These are phyloP conservation scores for Linderniella brevidens DNA, from an alignment of 257 asterid genomes.

Conservation along the genomic window DNA sequence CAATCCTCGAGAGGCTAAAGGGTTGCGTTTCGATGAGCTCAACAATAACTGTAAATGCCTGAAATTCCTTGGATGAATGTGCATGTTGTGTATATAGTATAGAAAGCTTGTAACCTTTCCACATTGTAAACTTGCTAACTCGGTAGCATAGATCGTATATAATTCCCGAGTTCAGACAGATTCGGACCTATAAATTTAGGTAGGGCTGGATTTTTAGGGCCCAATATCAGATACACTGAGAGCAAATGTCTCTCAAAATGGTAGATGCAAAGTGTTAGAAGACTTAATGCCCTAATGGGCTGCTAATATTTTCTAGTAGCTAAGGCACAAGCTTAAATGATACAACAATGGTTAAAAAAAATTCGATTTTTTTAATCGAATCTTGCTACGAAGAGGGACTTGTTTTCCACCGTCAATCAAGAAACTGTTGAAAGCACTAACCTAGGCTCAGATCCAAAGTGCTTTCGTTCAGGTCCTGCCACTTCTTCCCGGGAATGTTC, in stretches of 20 bases:
- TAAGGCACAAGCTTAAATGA: background rate
- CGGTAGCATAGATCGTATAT: too few relatives aligned
- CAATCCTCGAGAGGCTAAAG: conserved; percentile 53
- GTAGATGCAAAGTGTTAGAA: background rate
- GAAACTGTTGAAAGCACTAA: conserved; percentile 37
- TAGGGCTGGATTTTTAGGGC: too few relatives aligned
- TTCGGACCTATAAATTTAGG: too few relatives aligned
- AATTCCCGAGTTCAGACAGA: too few relatives aligned
- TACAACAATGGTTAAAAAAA: too few relatives aligned
- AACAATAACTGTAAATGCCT: conserved; percentile 62
- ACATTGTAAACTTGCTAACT: background rate
- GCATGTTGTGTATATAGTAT: background rate
- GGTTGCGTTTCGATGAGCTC: conserved; percentile 55
- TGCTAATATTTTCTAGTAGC: conserved; percentile 6
- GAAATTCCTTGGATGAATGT: conserved; percentile 3
- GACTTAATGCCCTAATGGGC: background rate
- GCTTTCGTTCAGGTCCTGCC: conserved; percentile 73
- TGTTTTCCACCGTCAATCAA: conserved; percentile 28
- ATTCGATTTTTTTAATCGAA: conserved; percentile 16
- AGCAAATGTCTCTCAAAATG: too few relatives aligned
- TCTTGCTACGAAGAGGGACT: conserved; percentile 21
- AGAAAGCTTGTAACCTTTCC: background rate
- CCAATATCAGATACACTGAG: too few relatives aligned
- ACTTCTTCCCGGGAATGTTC: conserved; percentile 16
- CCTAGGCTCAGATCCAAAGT: conserved; percentile 73